Conservation (phyloP, 2,329 filamentous ascomycete genomes). For the Phyllosticta citrichinensis region DNA sequence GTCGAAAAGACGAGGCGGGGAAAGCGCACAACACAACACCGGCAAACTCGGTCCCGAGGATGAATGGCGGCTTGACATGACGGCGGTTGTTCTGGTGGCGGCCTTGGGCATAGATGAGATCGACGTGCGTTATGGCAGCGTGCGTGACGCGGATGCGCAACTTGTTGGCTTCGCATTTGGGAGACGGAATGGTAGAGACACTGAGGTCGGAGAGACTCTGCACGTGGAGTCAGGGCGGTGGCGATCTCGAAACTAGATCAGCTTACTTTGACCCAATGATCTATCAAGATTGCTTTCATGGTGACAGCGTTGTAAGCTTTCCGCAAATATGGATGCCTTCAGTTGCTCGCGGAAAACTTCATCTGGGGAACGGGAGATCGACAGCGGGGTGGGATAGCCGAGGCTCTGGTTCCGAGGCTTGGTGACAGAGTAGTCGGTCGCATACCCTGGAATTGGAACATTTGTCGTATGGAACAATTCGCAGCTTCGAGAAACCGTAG, state of each 20-base stretch:
- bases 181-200: constrained; percentile 16
- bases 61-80: constrained; percentile 48
- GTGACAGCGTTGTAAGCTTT: background rate
- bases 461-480: too few species aligned
- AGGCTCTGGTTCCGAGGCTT: background rate
- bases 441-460: too few species aligned
- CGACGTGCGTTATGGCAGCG: constrained; percentile 50
- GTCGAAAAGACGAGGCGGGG: constrained; percentile 24
- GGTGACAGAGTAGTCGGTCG: too few species aligned
- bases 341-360: background rate
- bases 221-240: background rate
- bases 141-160: constrained; percentile 41
- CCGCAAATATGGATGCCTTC: background rate
- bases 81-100: constrained; percentile 51
- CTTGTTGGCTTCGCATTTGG: constrained; percentile 26
- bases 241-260: background rate
- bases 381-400: constrained; percentile 9
- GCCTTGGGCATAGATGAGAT: constrained; percentile 49
- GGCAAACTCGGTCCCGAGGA: constrained; percentile 50
- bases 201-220: background rate
- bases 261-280: background rate
- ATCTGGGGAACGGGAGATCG: constrained; percentile 7
- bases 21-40: constrained; percentile 40
- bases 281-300: background rate
- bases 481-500: too few species aligned